Conservation (phyloP, 768 basidiomycete species). For the Infundibulicybe gibba region DNA sequence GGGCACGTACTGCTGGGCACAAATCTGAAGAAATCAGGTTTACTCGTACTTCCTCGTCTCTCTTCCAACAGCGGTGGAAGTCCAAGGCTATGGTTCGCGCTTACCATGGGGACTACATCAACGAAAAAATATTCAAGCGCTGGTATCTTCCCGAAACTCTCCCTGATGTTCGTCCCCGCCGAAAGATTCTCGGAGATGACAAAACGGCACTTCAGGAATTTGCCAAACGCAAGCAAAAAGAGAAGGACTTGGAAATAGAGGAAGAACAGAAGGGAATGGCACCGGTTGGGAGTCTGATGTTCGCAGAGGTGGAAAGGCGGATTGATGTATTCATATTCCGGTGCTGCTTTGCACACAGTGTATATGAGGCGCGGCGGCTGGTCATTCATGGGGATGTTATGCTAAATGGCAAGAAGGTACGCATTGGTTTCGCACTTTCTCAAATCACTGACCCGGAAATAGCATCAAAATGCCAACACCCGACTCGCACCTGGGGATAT, state of each 20-base stretch:
- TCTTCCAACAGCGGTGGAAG: slow-evolving; percentile 91
- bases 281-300: slow-evolving; percentile 95
- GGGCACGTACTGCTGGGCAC: slow-evolving; percentile 62
- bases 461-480: slow-evolving; percentile 85
- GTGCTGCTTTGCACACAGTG: slow-evolving; percentile 81
- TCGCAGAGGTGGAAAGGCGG: slow-evolving; percentile 88
- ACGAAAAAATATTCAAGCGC: slow-evolving; percentile 89
- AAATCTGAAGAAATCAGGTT: slow-evolving; percentile 54
- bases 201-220: slow-evolving; percentile 49
- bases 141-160: slow-evolving; percentile 90
- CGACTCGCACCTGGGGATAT: slow-evolving; percentile 93
- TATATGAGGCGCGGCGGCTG: slow-evolving; percentile 85
- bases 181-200: slow-evolving; percentile 40
- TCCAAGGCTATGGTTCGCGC: slow-evolving; percentile 84
- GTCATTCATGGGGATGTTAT: slow-evolving; percentile 85
- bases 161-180: slow-evolving; percentile 77
- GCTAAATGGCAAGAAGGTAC: slow-evolving; percentile 87
- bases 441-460: slow-evolving; percentile 1
- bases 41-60: slow-evolving; percentile 48
- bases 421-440: slow-evolving; percentile 14
- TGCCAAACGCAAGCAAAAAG: slow-evolving; percentile 52
- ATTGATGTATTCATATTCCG: slow-evolving; percentile 92
- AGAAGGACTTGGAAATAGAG: slow-evolving; percentile 44
- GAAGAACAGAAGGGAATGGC: slow-evolving; percentile 64
- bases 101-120: slow-evolving; percentile 95